Percentiles rank a stretch among this genome's conserved stretches.
Conservation (phyloP, 1,284 basidiomycete species). For the Malassezia sympodialis region DNA sequence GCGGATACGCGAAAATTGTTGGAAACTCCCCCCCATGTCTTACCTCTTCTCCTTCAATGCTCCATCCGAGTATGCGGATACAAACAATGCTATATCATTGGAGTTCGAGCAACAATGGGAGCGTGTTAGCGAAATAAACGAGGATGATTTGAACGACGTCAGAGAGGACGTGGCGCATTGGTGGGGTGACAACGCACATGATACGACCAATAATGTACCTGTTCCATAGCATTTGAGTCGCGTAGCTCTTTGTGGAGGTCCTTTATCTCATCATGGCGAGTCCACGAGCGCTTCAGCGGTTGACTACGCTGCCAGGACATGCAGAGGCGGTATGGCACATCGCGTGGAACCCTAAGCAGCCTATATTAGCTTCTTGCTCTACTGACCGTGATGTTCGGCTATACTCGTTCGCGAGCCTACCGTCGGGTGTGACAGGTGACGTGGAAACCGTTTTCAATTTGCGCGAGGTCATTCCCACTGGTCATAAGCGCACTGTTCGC, state of each 20-base stretch:
- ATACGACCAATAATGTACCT: background rate
- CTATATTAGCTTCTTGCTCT: conserved; percentile 81
- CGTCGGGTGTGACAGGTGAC: conserved; percentile 9
- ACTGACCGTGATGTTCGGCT: conserved; percentile 83
- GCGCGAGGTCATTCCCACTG: conserved; percentile 54
- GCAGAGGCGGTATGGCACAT: conserved; percentile 60
- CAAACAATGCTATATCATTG: conserved; percentile 15
- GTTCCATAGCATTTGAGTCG: background rate
- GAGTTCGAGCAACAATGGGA: conserved; percentile 32
- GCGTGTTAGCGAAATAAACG: conserved; percentile 26
- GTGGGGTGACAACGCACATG: conserved; percentile 17
- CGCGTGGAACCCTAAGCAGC: conserved; percentile 77
- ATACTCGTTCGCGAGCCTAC: conserved; percentile 58
- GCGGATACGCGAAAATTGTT: conserved; percentile 70
- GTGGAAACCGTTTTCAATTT: conserved; percentile 33
- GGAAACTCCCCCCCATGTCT: conserved; percentile 67
- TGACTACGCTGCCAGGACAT: conserved; percentile 20
- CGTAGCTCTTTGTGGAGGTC: background rate
- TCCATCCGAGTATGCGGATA: background rate
- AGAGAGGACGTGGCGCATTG: conserved; percentile 20
- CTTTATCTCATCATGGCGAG: background rate
- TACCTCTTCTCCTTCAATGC: conserved; percentile 8
- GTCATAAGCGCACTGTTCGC: conserved; percentile 83
- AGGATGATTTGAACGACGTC: conserved; percentile 24
- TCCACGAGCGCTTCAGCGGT: conserved; percentile 2